Evolutionary conservation across 495 filamentous ascomycete species (phyloP), one percentile per base, ranked within the genome.

Genomic region (Penicillium paradoxum): DNA sequence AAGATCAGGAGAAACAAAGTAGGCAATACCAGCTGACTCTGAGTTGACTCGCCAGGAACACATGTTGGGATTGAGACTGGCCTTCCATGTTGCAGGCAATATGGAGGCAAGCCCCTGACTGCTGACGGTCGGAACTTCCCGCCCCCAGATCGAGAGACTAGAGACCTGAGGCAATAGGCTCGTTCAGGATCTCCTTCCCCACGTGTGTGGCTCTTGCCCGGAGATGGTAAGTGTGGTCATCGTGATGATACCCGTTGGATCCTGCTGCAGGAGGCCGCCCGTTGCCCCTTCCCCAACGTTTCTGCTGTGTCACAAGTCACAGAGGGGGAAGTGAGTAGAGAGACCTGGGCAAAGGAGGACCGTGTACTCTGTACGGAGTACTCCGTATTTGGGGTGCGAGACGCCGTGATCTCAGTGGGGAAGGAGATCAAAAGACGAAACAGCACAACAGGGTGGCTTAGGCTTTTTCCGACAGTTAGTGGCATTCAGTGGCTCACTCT

Each of bases 251-350:
- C 34, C 41, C 34, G 53, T 60, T 63, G 57, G 58, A 32, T 22
- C 19, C 40, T 53, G 57, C 63, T 70, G 72, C 72, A 72, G 64
- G 62, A 70, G 56, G 56, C 63, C 69, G 67, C 44, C 69, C 69
- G 69, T 73, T 69, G 57, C 55, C 41, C 15, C 41, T 44, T 56
- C 47, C 52, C 54, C 60, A 65, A 69, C 65, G 60, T 60, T 66
- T 63, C 66, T 72, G 71, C 47, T 30, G 72, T 74, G 71, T 50
- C 71, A 74, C 70, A 55, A 39, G 29, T 49, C 45, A 60, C 50
- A 57, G 29, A 30, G 37, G 22, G 25, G 33, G 14, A 37, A 15
- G 34, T 15, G 9, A 5, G 14, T 41, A 17, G 19, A 24, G 4
- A 43, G 24, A 44, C 44, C 10, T 8, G 10, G 29, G 29, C 29